These are phyloP conservation scores for Colletotrichum trifolii DNA, from an alignment of 2,329 filamentous ascomycete genomes.

Conservation along the genomic window DNA sequence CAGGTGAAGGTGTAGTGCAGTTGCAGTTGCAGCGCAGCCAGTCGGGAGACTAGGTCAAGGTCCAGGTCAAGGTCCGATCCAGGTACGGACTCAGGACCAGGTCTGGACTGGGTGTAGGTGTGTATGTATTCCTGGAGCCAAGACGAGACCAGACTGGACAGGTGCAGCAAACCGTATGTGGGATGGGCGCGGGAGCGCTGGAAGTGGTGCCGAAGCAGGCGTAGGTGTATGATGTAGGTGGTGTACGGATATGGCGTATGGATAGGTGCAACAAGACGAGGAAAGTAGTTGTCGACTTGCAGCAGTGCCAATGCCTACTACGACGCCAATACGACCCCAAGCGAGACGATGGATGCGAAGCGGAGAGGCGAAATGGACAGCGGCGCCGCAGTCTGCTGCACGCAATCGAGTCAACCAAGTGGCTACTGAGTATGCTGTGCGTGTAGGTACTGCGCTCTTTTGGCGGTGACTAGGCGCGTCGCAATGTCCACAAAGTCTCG, in stretches of 20 bases:
- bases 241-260: neutral
- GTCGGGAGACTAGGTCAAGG: neutral
- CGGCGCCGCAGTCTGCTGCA: too few relatives aligned
- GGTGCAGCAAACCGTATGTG: too few relatives aligned
- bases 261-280: constrained; percentile 1
- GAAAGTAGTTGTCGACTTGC: neutral
- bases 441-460: too few relatives aligned
- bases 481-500: constrained; percentile 34
- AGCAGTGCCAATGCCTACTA: neutral
- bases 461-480: constrained; percentile 15
- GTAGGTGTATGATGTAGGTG: constrained; percentile 8
- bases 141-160: too few relatives aligned
- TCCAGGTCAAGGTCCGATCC: constrained; percentile 1
- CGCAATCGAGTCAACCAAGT: constrained; percentile 10
- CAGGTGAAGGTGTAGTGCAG: neutral
- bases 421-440: neutral
- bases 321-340: constrained; percentile 14
- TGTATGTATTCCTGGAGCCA: too few relatives aligned
- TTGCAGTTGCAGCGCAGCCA: neutral
- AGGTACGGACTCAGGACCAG: constrained; percentile 3
- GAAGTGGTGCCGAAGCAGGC: neutral
- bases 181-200: too few relatives aligned
- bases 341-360: neutral
- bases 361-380: too few relatives aligned
- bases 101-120: neutral